phyloP scores from a whole-genome alignment of 2,329 filamentous ascomycete genomes.

The Pseudogymnoascus sp. region DNA sequence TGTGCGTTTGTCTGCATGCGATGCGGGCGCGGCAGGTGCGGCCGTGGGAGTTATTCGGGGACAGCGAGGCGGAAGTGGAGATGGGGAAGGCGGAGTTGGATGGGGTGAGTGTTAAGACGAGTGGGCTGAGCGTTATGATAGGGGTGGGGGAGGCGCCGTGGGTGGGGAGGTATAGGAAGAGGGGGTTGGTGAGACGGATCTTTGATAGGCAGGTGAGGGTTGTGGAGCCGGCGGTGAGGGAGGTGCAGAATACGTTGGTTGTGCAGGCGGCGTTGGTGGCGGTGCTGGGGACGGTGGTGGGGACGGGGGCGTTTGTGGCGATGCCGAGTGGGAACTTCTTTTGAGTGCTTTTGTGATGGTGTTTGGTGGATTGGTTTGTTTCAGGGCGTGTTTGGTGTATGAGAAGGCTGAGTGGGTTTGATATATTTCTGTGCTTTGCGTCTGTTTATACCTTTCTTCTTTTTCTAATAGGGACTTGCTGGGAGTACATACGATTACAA shows the following conservation, averaged over 20 bases:
- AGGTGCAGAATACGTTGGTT: slow-evolving; percentile 73
- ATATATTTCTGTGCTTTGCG: background rate
- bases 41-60: slow-evolving; percentile 62
- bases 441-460: background rate
- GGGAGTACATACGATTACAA: background rate
- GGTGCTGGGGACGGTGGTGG: slow-evolving; percentile 43
- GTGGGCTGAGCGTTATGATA: slow-evolving; percentile 45
- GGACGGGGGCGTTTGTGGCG: slow-evolving; percentile 58
- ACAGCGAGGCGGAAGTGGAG: slow-evolving; percentile 33
- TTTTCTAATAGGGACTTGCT: background rate
- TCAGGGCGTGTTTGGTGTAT: background rate
- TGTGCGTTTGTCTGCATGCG: slow-evolving; percentile 70
- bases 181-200: slow-evolving; percentile 62
- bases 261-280: slow-evolving; percentile 56
- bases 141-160: slow-evolving; percentile 73
- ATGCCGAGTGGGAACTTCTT: slow-evolving; percentile 50
- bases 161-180: slow-evolving; percentile 62
- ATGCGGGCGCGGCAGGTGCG: slow-evolving; percentile 69
- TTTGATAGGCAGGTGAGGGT: slow-evolving; percentile 74
- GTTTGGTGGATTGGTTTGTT: background rate
- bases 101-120: slow-evolving; percentile 45
- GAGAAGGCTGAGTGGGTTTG: background rate
- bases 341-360: background rate
- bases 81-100: slow-evolving; percentile 43
- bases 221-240: slow-evolving; percentile 64